Conservation (phyloP, 1,284 basidiomycete genomes). For the Singerocomus inundabilis region DNA sequence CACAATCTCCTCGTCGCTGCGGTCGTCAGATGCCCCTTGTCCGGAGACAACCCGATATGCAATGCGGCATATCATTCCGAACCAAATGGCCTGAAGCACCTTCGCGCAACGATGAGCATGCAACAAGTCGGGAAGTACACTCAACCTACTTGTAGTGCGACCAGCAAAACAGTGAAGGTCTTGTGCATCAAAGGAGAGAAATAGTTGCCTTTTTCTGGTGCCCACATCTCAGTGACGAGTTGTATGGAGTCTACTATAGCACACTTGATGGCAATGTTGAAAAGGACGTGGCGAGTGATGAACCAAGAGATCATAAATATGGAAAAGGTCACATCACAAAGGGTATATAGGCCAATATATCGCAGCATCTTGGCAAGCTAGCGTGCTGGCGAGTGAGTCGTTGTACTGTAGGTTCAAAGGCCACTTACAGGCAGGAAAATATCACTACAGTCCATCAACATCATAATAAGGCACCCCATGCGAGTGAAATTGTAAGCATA, state of each 20-base stretch:
- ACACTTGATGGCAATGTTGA: constrained; percentile 68
- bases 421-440: constrained; percentile 85
- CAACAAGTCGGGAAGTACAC: constrained; percentile 9
- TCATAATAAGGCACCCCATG: constrained; percentile 84
- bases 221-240: constrained; percentile 56
- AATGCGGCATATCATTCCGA: constrained; percentile 79
- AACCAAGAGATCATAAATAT: constrained; percentile 89
- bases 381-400: constrained; percentile 1
- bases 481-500: constrained; percentile 87
- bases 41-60: constrained; percentile 80
- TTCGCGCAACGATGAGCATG: constrained; percentile 32
- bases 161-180: constrained; percentile 58
- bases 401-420: neutral
- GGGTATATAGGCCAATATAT: constrained; percentile 69
- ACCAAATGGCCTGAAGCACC: constrained; percentile 82
- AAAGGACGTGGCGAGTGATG: constrained; percentile 80
- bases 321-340: constrained; percentile 79
- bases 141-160: constrained; percentile 57
- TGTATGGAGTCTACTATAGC: constrained; percentile 49
- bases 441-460: constrained; percentile 93
- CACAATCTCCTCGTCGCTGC: constrained; percentile 80
- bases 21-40: constrained; percentile 76
- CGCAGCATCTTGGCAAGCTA: constrained; percentile 92
- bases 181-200: constrained; percentile 46
- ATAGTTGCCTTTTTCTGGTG: constrained; percentile 58